phyloP scores from a whole-genome alignment of 2,329 filamentous ascomycete genomes.

The Cadophora sp. region DNA sequence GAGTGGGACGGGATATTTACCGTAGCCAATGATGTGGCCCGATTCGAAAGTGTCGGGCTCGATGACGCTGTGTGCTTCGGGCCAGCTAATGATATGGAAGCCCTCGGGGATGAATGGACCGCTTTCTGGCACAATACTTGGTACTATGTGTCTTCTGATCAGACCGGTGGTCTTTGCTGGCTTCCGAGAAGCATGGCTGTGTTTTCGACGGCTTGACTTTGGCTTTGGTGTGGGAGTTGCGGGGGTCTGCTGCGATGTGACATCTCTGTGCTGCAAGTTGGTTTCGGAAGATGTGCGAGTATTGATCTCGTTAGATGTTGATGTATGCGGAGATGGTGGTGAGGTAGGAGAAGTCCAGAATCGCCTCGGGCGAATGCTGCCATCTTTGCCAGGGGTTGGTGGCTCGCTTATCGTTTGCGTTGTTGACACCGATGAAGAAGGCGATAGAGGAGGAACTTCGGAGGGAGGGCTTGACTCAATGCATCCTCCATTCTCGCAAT shows the following conservation, averaged over 20 bases:
- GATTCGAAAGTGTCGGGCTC: not conserved
- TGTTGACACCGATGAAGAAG: constrained; percentile 1
- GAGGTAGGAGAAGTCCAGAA: not conserved
- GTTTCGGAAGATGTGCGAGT: not conserved
- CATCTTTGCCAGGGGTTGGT: not conserved
- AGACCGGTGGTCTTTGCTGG: too few relatives aligned
- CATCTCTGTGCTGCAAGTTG: not conserved
- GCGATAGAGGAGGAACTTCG: not conserved
- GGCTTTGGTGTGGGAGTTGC: not conserved
- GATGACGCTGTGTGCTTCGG: not conserved
- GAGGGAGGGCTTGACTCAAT: not conserved
- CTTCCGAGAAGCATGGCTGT: not conserved
- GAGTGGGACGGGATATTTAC: not conserved
- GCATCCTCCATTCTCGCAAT: not conserved
- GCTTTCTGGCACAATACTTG: not conserved
- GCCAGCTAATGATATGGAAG: not conserved
- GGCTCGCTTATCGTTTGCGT: not conserved
- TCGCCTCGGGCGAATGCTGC: not conserved
- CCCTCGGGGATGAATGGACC: not conserved
- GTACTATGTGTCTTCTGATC: not conserved
- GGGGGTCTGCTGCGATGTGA: not conserved
- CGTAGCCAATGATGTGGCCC: constrained; percentile 4
- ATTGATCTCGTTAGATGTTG: not conserved
- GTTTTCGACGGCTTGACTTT: not conserved
- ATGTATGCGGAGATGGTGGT: too few relatives aligned